A percentile compares a stretch with the other conserved stretches of the same genome.
These are phyloP conservation scores for Penicillium verrucosum DNA, from an alignment of 2,329 filamentous ascomycete genomes.

Conservation along the genomic window DNA sequence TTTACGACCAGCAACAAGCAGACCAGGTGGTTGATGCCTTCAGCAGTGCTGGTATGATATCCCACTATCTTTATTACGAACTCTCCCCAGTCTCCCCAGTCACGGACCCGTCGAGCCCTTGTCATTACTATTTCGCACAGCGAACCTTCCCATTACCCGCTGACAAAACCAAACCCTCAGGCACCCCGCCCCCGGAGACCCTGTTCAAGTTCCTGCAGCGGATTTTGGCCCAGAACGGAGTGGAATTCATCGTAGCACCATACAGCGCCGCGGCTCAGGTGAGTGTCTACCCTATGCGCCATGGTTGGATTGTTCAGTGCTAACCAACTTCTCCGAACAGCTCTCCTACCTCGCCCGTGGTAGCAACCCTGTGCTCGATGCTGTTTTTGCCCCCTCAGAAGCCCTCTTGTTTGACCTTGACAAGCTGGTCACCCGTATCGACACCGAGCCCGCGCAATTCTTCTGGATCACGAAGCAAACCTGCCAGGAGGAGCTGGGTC, in stretches of 20 bases:
- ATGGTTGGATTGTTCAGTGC: not conserved
- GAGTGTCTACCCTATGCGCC: slow-evolving; percentile 24
- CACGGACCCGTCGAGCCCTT: not conserved
- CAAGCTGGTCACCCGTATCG: slow-evolving; percentile 62
- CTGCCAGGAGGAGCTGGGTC: slow-evolving; percentile 65
- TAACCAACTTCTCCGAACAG: slow-evolving; percentile 16
- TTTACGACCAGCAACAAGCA: slow-evolving; percentile 79
- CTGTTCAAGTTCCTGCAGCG: slow-evolving; percentile 74
- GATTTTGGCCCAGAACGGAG: slow-evolving; percentile 64
- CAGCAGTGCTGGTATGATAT: slow-evolving; percentile 67
- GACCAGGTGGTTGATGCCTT: slow-evolving; percentile 82
- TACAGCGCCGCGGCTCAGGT: slow-evolving; percentile 88
- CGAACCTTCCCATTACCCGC: slow-evolving; percentile 14
- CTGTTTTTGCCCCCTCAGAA: slow-evolving; percentile 80
- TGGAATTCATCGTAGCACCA: slow-evolving; percentile 79
- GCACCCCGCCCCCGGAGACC: slow-evolving; percentile 66
- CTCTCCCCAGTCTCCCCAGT: slow-evolving; percentile 9
- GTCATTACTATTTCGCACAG: not conserved
- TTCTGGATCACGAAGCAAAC: slow-evolving; percentile 62
- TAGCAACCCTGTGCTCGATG: slow-evolving; percentile 65
- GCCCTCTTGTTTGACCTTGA: slow-evolving; percentile 80
- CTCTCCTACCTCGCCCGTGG: slow-evolving; percentile 75
- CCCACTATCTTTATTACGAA: not conserved
- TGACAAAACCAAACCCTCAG: slow-evolving; percentile 45
- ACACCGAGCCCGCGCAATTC: slow-evolving; percentile 61